These are phyloP conservation scores for Quercus suber DNA, from an alignment of 306 rosid species.

Conservation along the genomic window DNA sequence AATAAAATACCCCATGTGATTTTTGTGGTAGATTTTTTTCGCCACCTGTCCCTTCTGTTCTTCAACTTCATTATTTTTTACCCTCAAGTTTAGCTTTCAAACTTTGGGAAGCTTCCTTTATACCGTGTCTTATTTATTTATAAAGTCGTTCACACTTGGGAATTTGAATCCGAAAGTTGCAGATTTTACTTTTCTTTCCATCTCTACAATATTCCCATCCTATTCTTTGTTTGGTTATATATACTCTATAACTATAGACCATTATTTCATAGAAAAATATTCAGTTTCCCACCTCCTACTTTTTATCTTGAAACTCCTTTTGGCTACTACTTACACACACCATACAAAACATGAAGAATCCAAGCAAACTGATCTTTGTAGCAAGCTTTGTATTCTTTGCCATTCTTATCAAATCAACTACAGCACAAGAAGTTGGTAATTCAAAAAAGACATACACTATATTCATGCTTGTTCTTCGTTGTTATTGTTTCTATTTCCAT, in stretches of 20 bases:
- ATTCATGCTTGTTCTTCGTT: no score
- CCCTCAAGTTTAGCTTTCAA: no score
- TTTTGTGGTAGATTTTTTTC: no score
- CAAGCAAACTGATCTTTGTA: conserved; percentile 6
- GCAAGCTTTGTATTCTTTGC: conserved; percentile 14
- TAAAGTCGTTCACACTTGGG: neutral
- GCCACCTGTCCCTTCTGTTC: no score
- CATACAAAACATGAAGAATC: conserved; percentile 33
- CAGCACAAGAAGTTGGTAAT: conserved; percentile 74
- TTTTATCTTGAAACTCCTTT: neutral
- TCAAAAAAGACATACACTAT: neutral
- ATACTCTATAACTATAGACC: neutral
- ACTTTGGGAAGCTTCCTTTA: neutral
- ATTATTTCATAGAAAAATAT: neutral
- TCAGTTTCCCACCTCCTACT: neutral
- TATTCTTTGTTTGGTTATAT: neutral
- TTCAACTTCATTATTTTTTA: no score
- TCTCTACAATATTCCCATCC: no score
- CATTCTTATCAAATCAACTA: conserved; percentile 14
- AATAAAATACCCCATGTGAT: no score
- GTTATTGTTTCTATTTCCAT: neutral
- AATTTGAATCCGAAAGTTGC: neutral
- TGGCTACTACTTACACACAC: neutral
- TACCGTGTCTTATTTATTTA: neutral
- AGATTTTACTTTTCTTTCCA: neutral